Evolutionary conservation across 805 yeast genomes (phyloP), one percentile per base, ranked within the genome.

Genomic region (Candida pini): DNA sequence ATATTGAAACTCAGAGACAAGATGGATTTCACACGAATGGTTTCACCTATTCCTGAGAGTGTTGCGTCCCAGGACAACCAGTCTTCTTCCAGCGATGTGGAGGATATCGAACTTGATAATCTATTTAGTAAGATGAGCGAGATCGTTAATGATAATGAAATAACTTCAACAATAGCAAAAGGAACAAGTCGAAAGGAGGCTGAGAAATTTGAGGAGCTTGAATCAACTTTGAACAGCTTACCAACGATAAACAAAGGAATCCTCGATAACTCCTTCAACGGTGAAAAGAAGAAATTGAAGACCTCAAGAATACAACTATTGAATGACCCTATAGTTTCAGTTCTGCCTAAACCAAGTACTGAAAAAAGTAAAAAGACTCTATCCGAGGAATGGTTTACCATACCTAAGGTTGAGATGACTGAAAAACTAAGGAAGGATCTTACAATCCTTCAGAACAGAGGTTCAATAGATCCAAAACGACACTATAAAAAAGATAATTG

Each of bases 391-490:
- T 89, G 97, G 97, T 89, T 86, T 50, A 69, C 76, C 33, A 67
- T 89, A 71, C 86, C 87, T 20, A 78, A 76, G 45, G 77, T 80
- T 5, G 92, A 83, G 47, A 60, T 84, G 40, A 83, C 94, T 8
- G 76, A 81, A 2, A 69, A 71, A 19, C 54, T 84, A 15, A 82
- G 82, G 51, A 69, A 95, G 39, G 97, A 92, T 56, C 55, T 92
- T 47, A 66, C 77, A 51, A 62, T 92, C 12, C 67, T 92, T 40
- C 80, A 86, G 52, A 85, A 90, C 64, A 77, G 98, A 60, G 81
- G 83, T 36, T 96, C 88, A 8, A 68, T 92, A 42, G 97, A 92
- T 55, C 97, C 97, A 6, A 92, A 92, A 62, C 74, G 97, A 49
- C 96, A 87, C 61, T 92, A 92, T 62, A 87, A 85, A 61, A 86